Base-by-base conservation (phyloP, 306 rosid species). In the Citrullus amarus region DNA sequence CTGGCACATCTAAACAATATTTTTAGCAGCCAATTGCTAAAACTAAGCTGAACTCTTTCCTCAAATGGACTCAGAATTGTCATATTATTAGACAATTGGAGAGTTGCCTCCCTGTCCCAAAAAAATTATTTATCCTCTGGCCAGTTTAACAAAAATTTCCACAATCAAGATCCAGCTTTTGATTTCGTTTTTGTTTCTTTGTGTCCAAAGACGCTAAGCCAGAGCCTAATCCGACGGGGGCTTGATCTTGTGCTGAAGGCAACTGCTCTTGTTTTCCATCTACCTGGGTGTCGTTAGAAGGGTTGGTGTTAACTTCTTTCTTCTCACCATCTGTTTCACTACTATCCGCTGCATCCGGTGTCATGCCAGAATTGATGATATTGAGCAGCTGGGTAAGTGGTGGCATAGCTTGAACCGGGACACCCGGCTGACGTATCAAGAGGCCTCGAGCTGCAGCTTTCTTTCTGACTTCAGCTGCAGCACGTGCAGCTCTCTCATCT, bases 401-500 rank as follows among this genome's bases (percentile, higher is more conserved):
- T 5, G 97, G 97, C 87, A 89, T 12, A 3, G 98, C 96, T 84
- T 88, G 99, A 66, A 92, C 93, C 0, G 98, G 97, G 32, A 92
- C 96, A 5, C 99, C 92, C 0, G 91, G 98, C 4, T 89, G 96
- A 11, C 98, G 96, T 34, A 89, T 86, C 55, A 85, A 81, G 62
- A 96, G 90, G 30, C 99, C 98, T 80, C 91, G 85, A 56, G 99
- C 99, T 0, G 92, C 96, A 61, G 97, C 99, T 83, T 92, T 96
- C 92, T 89, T 96, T 82, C 99, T 88, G 61, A 81, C 93, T 81
- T 90, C 99, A 13, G 99, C 97, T 67, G 97, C 91, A 4, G 98
- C 99, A 3, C 98, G 91, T 38, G 93, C 97, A 41, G 97, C 99
- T 85, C 99, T 86, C 88, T 92, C 98, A 72, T 96, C 99, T 11